A percentile compares a stretch with the other conserved stretches of the same genome.
These are phyloP conservation scores for Teunomyces panamensis DNA, from an alignment of 805 yeast species.

Conservation along the genomic window DNA sequence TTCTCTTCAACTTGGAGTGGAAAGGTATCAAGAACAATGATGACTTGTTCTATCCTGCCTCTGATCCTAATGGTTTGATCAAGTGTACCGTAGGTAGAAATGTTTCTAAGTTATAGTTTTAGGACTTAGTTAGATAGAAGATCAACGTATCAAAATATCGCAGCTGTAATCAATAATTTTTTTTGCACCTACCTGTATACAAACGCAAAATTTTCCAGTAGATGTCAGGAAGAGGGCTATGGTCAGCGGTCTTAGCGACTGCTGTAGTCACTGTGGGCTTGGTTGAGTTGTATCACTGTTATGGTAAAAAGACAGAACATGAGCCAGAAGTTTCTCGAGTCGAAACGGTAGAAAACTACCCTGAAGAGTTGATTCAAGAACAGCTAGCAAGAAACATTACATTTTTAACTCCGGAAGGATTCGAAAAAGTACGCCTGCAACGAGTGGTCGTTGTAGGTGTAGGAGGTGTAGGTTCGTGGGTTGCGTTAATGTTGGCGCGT, in stretches of 20 bases:
- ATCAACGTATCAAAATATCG: neutral
- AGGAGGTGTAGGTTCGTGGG: conserved; percentile 99
- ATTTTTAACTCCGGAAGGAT: conserved; percentile 83
- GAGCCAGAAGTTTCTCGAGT: conserved; percentile 1
- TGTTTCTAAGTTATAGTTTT: conserved; percentile 51
- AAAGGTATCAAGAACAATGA: conserved; percentile 78
- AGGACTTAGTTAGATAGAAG: neutral
- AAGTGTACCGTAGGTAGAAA: conserved; percentile 79
- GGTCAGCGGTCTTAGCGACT: conserved; percentile 21
- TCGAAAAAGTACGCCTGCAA: conserved; percentile 66
- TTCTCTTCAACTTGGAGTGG: conserved; percentile 78
- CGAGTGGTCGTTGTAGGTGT: conserved; percentile 83
- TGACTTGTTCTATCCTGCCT: conserved; percentile 82
- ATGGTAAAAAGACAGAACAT: conserved; percentile 2
- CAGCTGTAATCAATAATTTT: neutral
- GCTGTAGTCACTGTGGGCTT: conserved; percentile 32
- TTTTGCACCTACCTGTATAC: conserved; percentile 4
- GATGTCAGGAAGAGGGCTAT: conserved; percentile 4
- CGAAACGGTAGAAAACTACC: conserved; percentile 16
- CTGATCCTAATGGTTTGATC: conserved; percentile 92
- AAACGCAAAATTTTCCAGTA: conserved; percentile 1
- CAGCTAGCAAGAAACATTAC: conserved; percentile 94
- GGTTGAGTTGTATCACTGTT: conserved; percentile 35
- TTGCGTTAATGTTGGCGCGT: conserved; percentile 82
- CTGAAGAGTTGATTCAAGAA: conserved; percentile 77